Evolutionary conservation across 2,329 filamentous ascomycete genomes (phyloP).

Genomic region (Penicillium sp.): DNA sequence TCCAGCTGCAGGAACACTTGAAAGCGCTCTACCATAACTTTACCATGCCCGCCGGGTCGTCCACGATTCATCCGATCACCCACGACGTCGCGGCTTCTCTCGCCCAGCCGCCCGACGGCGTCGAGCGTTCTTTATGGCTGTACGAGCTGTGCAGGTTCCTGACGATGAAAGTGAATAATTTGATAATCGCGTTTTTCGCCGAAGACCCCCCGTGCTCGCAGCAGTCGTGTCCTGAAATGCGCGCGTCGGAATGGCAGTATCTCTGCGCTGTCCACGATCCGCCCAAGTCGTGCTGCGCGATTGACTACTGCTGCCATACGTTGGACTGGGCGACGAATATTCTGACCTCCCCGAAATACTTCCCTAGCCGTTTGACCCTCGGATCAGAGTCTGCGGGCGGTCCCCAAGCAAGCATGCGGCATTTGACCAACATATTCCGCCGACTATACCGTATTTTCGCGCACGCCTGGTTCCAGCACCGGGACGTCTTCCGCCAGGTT

Average conservation of each 20-base stretch:
- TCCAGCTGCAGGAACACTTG: slow-evolving; percentile 95
- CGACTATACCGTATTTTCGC: slow-evolving; percentile 95
- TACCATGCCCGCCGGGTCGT: slow-evolving; percentile 58
- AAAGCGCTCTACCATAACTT: slow-evolving; percentile 84
- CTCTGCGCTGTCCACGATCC: slow-evolving; percentile 96
- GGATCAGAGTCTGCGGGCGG: slow-evolving; percentile 45
- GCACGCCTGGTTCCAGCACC: slow-evolving; percentile 97
- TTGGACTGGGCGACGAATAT: slow-evolving; percentile 96
- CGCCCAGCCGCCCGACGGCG: slow-evolving; percentile 72
- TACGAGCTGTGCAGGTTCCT: slow-evolving; percentile 97
- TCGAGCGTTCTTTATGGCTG: slow-evolving; percentile 88
- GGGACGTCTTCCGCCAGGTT: slow-evolving; percentile 90
- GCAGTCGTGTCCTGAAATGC: slow-evolving; percentile 93
- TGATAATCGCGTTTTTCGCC: slow-evolving; percentile 89
- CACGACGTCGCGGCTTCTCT: slow-evolving; percentile 71
- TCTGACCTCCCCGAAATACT: slow-evolving; percentile 90
- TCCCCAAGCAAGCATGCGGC: slow-evolving; percentile 49
- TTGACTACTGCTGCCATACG: slow-evolving; percentile 98
- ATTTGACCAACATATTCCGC: slow-evolving; percentile 91
- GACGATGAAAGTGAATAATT: slow-evolving; percentile 86
- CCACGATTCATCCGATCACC: slow-evolving; percentile 67
- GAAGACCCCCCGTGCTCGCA: slow-evolving; percentile 86
- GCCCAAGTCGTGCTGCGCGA: slow-evolving; percentile 94
- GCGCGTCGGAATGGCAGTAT: slow-evolving; percentile 98
- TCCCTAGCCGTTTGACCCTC: slow-evolving; percentile 74